Percentiles rank a stretch among this genome's conserved stretches.
Conservation (phyloP, 1,284 basidiomycete genomes). For the Cystobasidium pallidum region DNA sequence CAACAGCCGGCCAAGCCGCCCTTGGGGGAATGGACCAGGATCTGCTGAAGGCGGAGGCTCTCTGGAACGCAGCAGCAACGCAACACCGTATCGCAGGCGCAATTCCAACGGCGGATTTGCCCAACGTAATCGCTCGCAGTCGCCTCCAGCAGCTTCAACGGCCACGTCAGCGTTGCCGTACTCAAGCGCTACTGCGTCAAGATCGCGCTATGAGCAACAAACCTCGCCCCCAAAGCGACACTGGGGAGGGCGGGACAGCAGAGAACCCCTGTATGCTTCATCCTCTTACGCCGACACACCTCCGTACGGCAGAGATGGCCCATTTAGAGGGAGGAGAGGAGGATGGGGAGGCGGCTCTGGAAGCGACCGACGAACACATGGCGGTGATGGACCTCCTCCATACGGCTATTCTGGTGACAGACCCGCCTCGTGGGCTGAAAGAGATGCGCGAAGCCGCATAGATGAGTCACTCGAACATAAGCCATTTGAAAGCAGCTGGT, state of each 20-base stretch:
- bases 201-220: slow-evolving; percentile 29
- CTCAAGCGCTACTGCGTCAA: background rate
- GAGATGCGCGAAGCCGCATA: slow-evolving; percentile 5
- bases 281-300: slow-evolving; percentile 15
- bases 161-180: background rate
- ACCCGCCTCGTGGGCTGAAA: background rate
- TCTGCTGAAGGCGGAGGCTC: background rate
- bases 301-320: background rate
- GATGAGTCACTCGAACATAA: slow-evolving; percentile 2
- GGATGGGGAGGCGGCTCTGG: background rate
- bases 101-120: background rate
- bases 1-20: background rate
- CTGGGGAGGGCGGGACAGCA: slow-evolving; percentile 10
- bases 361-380: slow-evolving; percentile 3
- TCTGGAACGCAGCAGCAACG: background rate
- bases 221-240: slow-evolving; percentile 14
- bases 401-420: background rate
- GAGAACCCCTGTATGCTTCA: background rate
- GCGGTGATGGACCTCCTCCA: background rate
- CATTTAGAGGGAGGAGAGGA: slow-evolving; percentile 8
- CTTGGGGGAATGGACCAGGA: background rate
- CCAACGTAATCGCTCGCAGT: slow-evolving; percentile 11
- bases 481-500: slow-evolving; percentile 19
- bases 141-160: slow-evolving; percentile 6
- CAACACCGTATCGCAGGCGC: background rate